Percentiles rank a stretch among this genome's conserved stretches.
Conservation (phyloP, 805 yeast species). For the Yarrowia sp. region DNA sequence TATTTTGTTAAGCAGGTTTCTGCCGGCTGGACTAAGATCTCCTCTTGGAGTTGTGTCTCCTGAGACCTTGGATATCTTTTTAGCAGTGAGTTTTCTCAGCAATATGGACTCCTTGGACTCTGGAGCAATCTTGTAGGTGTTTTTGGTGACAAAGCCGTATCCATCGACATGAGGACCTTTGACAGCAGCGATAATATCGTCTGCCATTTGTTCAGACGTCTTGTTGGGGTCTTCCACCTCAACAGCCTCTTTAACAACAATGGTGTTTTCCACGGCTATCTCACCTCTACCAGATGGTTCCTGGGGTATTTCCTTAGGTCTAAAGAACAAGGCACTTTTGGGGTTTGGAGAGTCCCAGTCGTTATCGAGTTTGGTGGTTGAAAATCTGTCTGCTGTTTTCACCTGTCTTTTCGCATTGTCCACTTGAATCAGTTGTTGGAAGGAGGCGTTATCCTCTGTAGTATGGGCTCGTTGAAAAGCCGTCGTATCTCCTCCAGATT, state of each 20-base stretch:
- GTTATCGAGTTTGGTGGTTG: background rate
- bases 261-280: constrained; percentile 6
- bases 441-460: constrained; percentile 38
- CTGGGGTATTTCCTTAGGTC: constrained; percentile 2
- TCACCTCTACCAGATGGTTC: constrained; percentile 8
- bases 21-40: background rate
- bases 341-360: constrained; percentile 11
- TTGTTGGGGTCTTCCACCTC: background rate
- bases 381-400: background rate
- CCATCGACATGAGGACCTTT: constrained; percentile 28
- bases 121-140: constrained; percentile 29
- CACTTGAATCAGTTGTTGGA: constrained; percentile 33
- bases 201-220: background rate
- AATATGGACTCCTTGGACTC: constrained; percentile 27
- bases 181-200: constrained; percentile 6
- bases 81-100: constrained; percentile 25
- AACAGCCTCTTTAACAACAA: constrained; percentile 6
- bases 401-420: constrained; percentile 28
- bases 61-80: constrained; percentile 2
- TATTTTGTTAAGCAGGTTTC: constrained; percentile 1
- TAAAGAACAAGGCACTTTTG: constrained; percentile 3
- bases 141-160: constrained; percentile 29
- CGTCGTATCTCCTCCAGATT: constrained; percentile 23
- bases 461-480: constrained; percentile 35
- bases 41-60: constrained; percentile 16